phyloP scores from a whole-genome alignment of 805 yeast species.

The Pichia membranifaciens region DNA sequence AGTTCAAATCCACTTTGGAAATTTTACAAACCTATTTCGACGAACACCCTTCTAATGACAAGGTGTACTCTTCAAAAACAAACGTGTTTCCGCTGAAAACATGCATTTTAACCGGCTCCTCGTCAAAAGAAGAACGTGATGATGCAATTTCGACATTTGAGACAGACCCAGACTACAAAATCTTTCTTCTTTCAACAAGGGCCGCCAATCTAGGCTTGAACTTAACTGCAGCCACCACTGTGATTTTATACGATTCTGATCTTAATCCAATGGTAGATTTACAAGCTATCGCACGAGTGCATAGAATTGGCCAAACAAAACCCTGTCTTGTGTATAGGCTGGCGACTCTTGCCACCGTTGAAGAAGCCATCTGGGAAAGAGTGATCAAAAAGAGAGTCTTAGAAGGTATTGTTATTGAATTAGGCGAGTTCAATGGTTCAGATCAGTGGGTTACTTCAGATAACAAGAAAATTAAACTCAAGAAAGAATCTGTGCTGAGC shows the following conservation, averaged over 20 bases:
- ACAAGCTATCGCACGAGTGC: slow-evolving; percentile 95
- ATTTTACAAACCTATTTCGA: slow-evolving; percentile 67
- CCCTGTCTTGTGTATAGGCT: slow-evolving; percentile 82
- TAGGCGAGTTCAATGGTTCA: slow-evolving; percentile 48
- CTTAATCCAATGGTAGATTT: slow-evolving; percentile 97
- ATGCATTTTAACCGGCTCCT: slow-evolving; percentile 54
- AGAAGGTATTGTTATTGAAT: slow-evolving; percentile 67
- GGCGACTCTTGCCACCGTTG: slow-evolving; percentile 72
- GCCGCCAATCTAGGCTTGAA: slow-evolving; percentile 96
- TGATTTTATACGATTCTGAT: slow-evolving; percentile 83
- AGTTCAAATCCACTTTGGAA: slow-evolving; percentile 85
- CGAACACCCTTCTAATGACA: slow-evolving; percentile 21
- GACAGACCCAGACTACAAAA: slow-evolving; percentile 30
- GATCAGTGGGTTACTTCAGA: slow-evolving; percentile 11
- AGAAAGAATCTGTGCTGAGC: slow-evolving; percentile 15
- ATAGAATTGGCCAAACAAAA: slow-evolving; percentile 81
- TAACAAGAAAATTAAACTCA: slow-evolving; percentile 10
- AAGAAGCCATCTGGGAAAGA: slow-evolving; percentile 70
- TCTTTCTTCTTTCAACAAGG: slow-evolving; percentile 80
- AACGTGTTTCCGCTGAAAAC: slow-evolving; percentile 12
- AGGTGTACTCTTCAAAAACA: slow-evolving; percentile 34
- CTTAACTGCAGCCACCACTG: slow-evolving; percentile 82
- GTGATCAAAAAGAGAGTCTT: slow-evolving; percentile 77
- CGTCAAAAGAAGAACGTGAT: slow-evolving; percentile 60
- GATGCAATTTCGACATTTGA: slow-evolving; percentile 52